Base-by-base conservation (phyloP, 164 flowering plant genomes). In the Taxillus chinensis region DNA sequence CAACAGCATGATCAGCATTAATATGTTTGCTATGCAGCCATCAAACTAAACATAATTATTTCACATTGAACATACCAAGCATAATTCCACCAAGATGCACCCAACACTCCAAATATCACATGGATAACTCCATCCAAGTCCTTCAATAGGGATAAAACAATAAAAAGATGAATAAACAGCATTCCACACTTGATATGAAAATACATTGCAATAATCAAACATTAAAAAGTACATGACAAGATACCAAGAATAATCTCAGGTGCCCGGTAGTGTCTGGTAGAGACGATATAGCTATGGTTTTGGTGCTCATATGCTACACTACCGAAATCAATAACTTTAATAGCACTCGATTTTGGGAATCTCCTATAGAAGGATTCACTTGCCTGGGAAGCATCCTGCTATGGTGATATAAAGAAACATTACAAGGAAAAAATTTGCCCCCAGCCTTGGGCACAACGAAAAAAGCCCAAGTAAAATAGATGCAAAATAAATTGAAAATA, bases 71-170 rank as follows among this genome's bases (percentile, higher is more conserved):
- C 8, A 17, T 55, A 55, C 58, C 8, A 11, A 55, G 38, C 58
- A 55, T 10, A 55, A 38, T 11, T 55, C 58, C 38, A 55, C 58
- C 38, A 55, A 55, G 27, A 55, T 55, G 58, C 58, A 55, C 7
- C 58, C 58, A 17, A 55, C 13, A 38, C 58, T 55, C 58, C 58
- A 55, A 5, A 55, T 15, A 11, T 55, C 58, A 55, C 58, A 55
- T 4, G 58, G 10, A 15, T n/a, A 55, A 11, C 58, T 15, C 58
- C 58, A 55, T 4, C 38, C 58, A 55, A 38, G 58, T 17, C 58
- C 38, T 55, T n/a, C 5, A 75, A 11, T 14, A 48, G 4, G 27
- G 27, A 27, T 27, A 38, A 40, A 51, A 8, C 5, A 62, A 17
- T 8, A 40, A n/a, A 13, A 8, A 8, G n/a, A 61, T 55, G 27